phyloP scores from a whole-genome alignment of 805 yeast genomes.

The Geotrichum ghanense region DNA sequence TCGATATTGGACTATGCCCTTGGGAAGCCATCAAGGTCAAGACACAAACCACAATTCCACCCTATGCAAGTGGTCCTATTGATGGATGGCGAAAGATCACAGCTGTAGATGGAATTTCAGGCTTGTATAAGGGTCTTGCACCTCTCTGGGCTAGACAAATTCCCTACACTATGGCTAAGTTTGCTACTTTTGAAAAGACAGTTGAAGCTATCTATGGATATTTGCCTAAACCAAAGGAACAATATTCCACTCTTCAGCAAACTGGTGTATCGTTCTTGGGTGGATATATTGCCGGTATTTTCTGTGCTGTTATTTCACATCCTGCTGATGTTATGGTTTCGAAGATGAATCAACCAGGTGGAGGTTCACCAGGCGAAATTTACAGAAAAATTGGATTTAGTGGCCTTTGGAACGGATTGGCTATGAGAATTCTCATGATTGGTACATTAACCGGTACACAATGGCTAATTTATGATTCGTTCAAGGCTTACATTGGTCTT shows the following conservation, averaged over 20 bases:
- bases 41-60: conserved; percentile 89
- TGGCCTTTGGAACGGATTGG: conserved; percentile 93
- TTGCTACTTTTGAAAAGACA: conserved; percentile 86
- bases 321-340: conserved; percentile 99
- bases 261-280: conserved; percentile 92
- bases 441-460: conserved; percentile 96
- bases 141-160: conserved; percentile 96
- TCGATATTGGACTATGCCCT: conserved; percentile 85
- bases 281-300: conserved; percentile 95
- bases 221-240: conserved; percentile 61
- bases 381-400: conserved; percentile 74
- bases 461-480: conserved; percentile 94
- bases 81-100: conserved; percentile 60
- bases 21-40: conserved; percentile 91
- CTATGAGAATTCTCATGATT: conserved; percentile 90
- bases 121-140: conserved; percentile 76
- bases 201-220: conserved; percentile 67
- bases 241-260: conserved; percentile 65
- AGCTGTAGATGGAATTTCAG: conserved; percentile 57
- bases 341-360: conserved; percentile 65
- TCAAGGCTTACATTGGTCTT: conserved; percentile 23
- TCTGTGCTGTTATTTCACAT: conserved; percentile 92
- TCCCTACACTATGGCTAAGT: conserved; percentile 98
- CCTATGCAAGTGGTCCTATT: conserved; percentile 50
- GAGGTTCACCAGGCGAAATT: conserved; percentile 60